Base-by-base conservation (phyloP, 257 asterid genomes). In the Agastache rugosa region DNA sequence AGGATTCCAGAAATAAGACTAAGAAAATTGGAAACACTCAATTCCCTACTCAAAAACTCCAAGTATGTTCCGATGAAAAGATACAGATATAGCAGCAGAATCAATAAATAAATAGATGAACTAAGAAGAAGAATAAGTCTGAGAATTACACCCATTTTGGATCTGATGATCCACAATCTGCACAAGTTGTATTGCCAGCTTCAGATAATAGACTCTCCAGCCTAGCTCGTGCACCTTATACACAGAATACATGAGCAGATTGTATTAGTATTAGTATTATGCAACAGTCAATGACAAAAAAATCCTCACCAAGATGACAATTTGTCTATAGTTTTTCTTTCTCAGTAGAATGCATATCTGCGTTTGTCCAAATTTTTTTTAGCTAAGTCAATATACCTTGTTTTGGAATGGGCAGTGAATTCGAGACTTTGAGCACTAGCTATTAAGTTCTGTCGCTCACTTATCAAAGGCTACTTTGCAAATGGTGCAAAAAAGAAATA, bases 91-190 rank as follows among this genome's bases (percentile, higher is more conserved):
- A 55, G 22, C 22, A 54, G 14, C 69, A 45, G 11, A n/a, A 3
- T 47, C 5, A 34, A 54, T 53, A 42, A 19, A 60, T 31, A 56
- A 22, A 23, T 54, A 17, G 27, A 11, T n/a, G 35, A 68, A 47
- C 16, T 0, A 71, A 63, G 48, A 17, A 12, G 31, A 6, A 55
- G 19, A 42, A 7, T 1, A 23, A 42, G 51, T 15, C 35, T 19
- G 75, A 73, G 79, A 82, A 96, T 88, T 88, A 93, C 98, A 89
- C 95, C 98, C 98, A 93, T 83, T 91, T 91, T 8, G 98, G 98
- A 85, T 93, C 98, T 42, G 86, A 88, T 48, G 97, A 78, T 73
- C 96, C 97, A 78, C 98, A 93, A 79, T 93, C 98, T 63, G 98
- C 98, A 77, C 97, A 93, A 44, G 67, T 71, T 80, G 76, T 71